Conservation (phyloP, 768 basidiomycete species). For the Imleria badia region DNA sequence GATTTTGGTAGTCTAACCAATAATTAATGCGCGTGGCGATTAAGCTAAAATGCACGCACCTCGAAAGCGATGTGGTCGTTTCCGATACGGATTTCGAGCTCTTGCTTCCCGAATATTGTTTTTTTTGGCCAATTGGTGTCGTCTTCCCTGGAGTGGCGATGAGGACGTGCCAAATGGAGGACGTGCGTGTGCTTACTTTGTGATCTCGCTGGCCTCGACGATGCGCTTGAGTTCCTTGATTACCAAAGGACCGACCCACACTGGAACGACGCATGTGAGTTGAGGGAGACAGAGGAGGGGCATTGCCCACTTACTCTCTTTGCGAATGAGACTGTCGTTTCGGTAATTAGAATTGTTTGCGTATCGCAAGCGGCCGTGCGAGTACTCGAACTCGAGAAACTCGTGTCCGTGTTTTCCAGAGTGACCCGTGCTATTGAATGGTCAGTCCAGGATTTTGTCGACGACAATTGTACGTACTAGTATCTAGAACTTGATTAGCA, state of each 20-base stretch:
- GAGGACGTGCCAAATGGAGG: not conserved
- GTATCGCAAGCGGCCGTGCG: constrained; percentile 93
- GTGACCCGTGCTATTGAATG: constrained; percentile 68
- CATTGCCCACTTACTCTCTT: constrained; percentile 78
- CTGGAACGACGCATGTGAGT: constrained; percentile 39
- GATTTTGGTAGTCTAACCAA: constrained; percentile 91
- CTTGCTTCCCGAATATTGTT: constrained; percentile 98
- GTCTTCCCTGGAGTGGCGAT: constrained; percentile 73
- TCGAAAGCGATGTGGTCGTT: constrained; percentile 97
- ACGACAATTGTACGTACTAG: constrained; percentile 40
- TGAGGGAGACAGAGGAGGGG: not conserved
- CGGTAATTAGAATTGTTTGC: constrained; percentile 99
- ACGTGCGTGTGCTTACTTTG: constrained; percentile 55
- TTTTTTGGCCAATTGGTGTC: constrained; percentile 99
- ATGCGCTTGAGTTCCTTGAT: constrained; percentile 95
- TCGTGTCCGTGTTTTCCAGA: constrained; percentile 98
- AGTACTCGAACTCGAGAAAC: constrained; percentile 98
- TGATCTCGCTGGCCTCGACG: constrained; percentile 90
- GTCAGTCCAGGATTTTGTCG: too few relatives aligned
- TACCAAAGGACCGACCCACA: constrained; percentile 92
- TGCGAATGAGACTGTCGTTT: constrained; percentile 95
- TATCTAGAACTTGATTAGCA: constrained; percentile 39
- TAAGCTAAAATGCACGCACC: constrained; percentile 43
- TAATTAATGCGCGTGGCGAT: not conserved
- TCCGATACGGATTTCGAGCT: constrained; percentile 91